A percentile compares a stretch with the other conserved stretches of the same genome.
Conservation (phyloP, 176 grass and related monocot genomes). For the Juncus inflexus region DNA sequence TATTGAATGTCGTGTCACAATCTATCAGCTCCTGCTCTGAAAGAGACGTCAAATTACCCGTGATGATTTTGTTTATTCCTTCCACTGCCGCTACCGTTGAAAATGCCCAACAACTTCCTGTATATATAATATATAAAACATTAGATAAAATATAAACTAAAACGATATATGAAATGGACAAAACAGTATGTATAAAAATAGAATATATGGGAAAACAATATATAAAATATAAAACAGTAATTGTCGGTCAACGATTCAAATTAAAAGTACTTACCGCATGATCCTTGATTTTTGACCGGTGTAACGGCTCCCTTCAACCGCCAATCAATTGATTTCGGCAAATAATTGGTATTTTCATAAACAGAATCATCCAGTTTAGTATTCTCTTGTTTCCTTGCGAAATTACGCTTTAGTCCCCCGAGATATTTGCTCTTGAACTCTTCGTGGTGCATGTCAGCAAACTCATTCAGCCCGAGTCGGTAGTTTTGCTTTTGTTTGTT, state of each 20-base stretch:
- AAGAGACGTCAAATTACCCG: conserved; percentile 57
- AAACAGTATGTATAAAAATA: neutral
- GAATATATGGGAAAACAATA: neutral
- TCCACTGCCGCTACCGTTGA: conserved; percentile 77
- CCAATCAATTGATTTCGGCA: conserved; percentile 72
- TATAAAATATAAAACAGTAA: neutral
- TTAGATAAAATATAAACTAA: too few species aligned
- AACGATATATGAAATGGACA: too few species aligned
- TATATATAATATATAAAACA: neutral
- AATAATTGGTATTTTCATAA: conserved; percentile 30
- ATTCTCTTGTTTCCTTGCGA: conserved; percentile 8
- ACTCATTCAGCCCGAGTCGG: conserved; percentile 66
- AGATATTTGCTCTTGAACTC: conserved; percentile 69
- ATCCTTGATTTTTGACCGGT: conserved; percentile 71
- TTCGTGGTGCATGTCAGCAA: conserved; percentile 58
- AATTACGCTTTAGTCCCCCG: conserved; percentile 32
- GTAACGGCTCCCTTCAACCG: conserved; percentile 72
- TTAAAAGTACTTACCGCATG: conserved; percentile 42
- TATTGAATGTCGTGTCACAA: conserved; percentile 55
- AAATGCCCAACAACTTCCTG: conserved; percentile 92
- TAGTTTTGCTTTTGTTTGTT: conserved; percentile 61
- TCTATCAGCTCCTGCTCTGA: conserved; percentile 90
- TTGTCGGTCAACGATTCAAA: too few species aligned
- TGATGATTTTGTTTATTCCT: conserved; percentile 72
- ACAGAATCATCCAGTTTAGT: conserved; percentile 22